Evolutionary conservation across 495 filamentous ascomycete genomes (phyloP).

Genomic region (Podospora australis): DNA sequence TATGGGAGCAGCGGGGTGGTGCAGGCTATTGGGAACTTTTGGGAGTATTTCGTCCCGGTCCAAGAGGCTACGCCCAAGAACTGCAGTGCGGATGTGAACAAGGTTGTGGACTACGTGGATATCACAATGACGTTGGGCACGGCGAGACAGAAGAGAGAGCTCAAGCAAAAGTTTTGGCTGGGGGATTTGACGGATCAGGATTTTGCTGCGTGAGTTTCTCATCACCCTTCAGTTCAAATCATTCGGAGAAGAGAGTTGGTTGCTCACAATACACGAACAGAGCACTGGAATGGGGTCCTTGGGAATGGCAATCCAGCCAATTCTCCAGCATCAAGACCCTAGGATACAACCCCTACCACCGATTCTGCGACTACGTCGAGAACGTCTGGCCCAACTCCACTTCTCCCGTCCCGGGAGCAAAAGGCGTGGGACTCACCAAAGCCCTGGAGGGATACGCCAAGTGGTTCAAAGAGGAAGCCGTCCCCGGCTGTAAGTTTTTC

Average conservation of each 20-base stretch:
- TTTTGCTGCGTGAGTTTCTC: constrained; percentile 42
- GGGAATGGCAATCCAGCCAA: constrained; percentile 49
- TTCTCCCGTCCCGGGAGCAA: constrained; percentile 20
- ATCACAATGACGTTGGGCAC: constrained; percentile 36
- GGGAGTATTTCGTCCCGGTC: constrained; percentile 61
- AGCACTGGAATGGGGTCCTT: constrained; percentile 50
- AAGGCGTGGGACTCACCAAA: constrained; percentile 22
- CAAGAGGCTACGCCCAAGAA: constrained; percentile 57
- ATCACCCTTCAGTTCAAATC: too few species aligned
- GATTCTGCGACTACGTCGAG: constrained; percentile 32
- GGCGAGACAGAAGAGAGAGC: constrained; percentile 34
- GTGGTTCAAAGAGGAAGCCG: constrained; percentile 42
- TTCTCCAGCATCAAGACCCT: constrained; percentile 27
- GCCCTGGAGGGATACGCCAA: constrained; percentile 34
- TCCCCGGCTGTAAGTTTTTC: constrained; percentile 45
- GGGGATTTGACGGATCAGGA: constrained; percentile 50
- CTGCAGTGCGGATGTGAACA: constrained; percentile 52
- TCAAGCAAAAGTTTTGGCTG: constrained; percentile 56
- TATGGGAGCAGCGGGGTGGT: constrained; percentile 58
- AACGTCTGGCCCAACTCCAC: constrained; percentile 24
- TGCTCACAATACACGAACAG: constrained; percentile 10
- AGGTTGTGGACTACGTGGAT: constrained; percentile 55
- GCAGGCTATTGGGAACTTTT: constrained; percentile 56
- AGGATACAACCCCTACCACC: constrained; percentile 22
- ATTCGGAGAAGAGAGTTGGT: neutral